Conservation (phyloP, 345 rosid species). For the Sonneratia caseolaris region DNA sequence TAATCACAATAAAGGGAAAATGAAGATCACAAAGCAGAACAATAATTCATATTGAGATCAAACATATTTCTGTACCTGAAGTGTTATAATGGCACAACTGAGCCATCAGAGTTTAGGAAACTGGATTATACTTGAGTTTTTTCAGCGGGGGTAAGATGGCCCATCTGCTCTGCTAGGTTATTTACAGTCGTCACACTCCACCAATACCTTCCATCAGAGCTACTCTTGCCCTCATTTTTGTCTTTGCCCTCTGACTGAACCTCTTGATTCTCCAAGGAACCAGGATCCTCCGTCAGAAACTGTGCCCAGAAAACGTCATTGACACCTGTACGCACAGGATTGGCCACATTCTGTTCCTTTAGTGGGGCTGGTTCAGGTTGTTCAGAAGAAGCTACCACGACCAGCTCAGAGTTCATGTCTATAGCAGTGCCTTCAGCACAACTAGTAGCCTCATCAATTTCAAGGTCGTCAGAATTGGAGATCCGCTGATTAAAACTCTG, state of each 20-base stretch:
- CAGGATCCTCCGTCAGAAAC: conserved; percentile 93
- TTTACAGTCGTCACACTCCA: conserved; percentile 59
- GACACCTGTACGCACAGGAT: conserved; percentile 47
- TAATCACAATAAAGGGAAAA: background rate
- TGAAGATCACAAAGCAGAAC: background rate
- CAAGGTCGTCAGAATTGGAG: conserved; percentile 26
- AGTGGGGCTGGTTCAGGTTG: conserved; percentile 31
- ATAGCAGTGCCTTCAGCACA: conserved; percentile 55
- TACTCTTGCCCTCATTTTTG: conserved; percentile 35
- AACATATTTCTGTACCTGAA: background rate
- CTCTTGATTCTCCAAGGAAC: conserved; percentile 61
- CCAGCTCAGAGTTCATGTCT: conserved; percentile 10
- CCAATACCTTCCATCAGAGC: conserved; percentile 50
- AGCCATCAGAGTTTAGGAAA: conserved; percentile 8
- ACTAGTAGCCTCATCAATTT: conserved; percentile 64
- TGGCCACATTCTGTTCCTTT: conserved; percentile 25
- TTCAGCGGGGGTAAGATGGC: conserved; percentile 75
- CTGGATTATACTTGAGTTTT: conserved; percentile 29
- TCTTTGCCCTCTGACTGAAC: conserved; percentile 73
- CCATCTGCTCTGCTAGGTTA: conserved; percentile 69
- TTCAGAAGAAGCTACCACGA: background rate
- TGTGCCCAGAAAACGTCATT: conserved; percentile 96
- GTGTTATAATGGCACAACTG: background rate
- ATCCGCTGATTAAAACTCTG: conserved; percentile 20
- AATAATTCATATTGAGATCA: background rate